Base-by-base conservation (phyloP, 805 yeast genomes). In the Yarrowia sp. region DNA sequence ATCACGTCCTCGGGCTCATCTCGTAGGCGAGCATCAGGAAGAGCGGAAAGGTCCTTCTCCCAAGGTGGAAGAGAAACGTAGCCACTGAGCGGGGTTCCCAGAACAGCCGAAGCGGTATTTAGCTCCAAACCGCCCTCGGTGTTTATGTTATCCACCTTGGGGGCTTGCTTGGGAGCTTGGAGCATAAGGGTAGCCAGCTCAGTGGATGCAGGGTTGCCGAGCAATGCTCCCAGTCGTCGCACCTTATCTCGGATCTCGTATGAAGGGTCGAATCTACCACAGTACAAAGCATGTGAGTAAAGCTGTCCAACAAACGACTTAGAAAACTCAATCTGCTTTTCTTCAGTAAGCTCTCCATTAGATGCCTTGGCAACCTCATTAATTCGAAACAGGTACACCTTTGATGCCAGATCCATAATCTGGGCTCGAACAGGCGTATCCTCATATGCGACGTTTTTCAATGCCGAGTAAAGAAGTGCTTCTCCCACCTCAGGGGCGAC, bases 241-340 rank as follows among this genome's bases (percentile, higher is more conserved):
- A 97, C 91, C 66, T 93, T 81, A 72, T 95, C 98, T 66, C 98
- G 81, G 0, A 90, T 83, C 71, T 90, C 97, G 69, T 85, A 84
- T 3, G 84, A 82, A 7, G 81, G 79, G 73, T 95, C 99, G 72
- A 86, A 89, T 67, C 86, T 85, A 12, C 89, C 83, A 54, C 90
- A 77, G 21, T 85, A 83, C 44, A 90, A 74, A 0, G 83, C 82
- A 69, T 85, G 80, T 22, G 83, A 80, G 73, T 87, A 91, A 79
- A 90, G 76, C 35, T 48, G 54, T 14, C 64, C 64, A 17, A 46
- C 43, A 19, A 44, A 46, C 22, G 64, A 48, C 46, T 44, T 61
- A 4, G 64, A 21, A 16, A 46, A 61, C 35, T 46, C 65, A 59
- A 36, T 48, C 52, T 65, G 66, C 19, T 38, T 58, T 10, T 43